Conservation (phyloP, 2,329 filamentous ascomycete genomes). For the Nakataea oryzae region DNA sequence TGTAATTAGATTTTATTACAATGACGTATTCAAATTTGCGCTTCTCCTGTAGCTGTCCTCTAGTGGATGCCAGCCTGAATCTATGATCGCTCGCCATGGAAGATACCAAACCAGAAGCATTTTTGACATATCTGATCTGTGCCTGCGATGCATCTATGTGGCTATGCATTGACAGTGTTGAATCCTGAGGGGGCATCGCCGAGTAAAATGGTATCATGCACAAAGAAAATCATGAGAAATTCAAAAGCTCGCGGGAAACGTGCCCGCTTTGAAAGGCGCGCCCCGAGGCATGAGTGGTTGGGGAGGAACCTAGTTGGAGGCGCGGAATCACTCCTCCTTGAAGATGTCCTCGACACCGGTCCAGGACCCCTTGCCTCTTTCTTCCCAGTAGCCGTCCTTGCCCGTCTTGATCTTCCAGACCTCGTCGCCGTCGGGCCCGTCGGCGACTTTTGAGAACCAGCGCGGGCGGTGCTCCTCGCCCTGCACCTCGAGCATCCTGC, state of each 20-base stretch:
- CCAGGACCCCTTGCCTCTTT: slow-evolving; percentile 62
- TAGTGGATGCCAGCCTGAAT: background rate
- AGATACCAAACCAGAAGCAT: too few species aligned
- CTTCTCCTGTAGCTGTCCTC: background rate
- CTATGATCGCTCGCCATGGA: too few species aligned
- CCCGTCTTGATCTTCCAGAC: slow-evolving; percentile 69
- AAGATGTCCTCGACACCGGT: slow-evolving; percentile 42
- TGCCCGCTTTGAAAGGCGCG: too few species aligned
- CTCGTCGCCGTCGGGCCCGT: slow-evolving; percentile 49
- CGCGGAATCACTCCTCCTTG: slow-evolving; percentile 1
- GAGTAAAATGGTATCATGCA: background rate
- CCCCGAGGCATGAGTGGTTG: too few species aligned
- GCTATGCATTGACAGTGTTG: background rate
- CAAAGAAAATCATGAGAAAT: background rate
- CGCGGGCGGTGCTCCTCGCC: slow-evolving; percentile 64
- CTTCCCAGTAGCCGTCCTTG: slow-evolving; percentile 91
- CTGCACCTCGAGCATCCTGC: slow-evolving; percentile 64
- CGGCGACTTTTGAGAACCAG: slow-evolving; percentile 74
- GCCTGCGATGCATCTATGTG: too few species aligned
- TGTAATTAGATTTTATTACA: too few species aligned
- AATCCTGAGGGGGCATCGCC: background rate
- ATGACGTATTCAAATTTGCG: background rate
- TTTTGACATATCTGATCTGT: background rate
- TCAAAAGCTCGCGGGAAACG: too few species aligned
- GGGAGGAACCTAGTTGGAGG: background rate